Conservation (phyloP, 176 grass and related monocot genomes). For the Cocos nucifera region DNA sequence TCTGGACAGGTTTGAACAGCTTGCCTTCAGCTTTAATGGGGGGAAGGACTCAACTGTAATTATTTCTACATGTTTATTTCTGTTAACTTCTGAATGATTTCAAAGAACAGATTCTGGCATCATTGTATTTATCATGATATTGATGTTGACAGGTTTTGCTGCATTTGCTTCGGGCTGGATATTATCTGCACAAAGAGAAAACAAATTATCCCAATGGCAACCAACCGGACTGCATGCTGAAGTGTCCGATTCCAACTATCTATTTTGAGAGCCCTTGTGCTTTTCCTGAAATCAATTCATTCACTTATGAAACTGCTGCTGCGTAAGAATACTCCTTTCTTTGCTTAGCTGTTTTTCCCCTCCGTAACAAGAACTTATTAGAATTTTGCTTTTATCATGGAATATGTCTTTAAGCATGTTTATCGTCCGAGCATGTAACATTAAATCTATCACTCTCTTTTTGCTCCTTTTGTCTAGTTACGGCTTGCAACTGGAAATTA, state of each 20-base stretch:
- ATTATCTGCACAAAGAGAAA: slow-evolving; percentile 64
- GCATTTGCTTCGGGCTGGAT: slow-evolving; percentile 94
- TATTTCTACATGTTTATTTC: slow-evolving; percentile 18
- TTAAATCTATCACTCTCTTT: slow-evolving; percentile 3
- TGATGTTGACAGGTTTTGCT: slow-evolving; percentile 56
- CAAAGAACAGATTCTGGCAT: slow-evolving; percentile 4
- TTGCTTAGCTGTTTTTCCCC: background rate
- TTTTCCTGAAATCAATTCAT: slow-evolving; percentile 92
- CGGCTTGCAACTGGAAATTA: slow-evolving; percentile 81
- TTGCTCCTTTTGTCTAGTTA: slow-evolving; percentile 39
- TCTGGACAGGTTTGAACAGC: slow-evolving; percentile 65
- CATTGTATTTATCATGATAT: background rate
- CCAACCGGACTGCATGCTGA: slow-evolving; percentile 32
- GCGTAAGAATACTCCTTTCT: slow-evolving; percentile 37
- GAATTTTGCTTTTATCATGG: no score
- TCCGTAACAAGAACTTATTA: no score
- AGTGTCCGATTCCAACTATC: slow-evolving; percentile 84
- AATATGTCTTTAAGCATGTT: background rate
- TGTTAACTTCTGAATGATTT: slow-evolving; percentile 16
- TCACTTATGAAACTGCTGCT: slow-evolving; percentile 83
- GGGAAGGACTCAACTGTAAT: slow-evolving; percentile 99
- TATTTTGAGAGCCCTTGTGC: slow-evolving; percentile 93
- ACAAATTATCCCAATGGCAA: slow-evolving; percentile 27
- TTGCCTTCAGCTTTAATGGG: slow-evolving; percentile 99
- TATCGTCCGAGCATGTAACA: background rate